phyloP scores from a whole-genome alignment of 768 basidiomycete genomes.

The Lentinula guzmanii region DNA sequence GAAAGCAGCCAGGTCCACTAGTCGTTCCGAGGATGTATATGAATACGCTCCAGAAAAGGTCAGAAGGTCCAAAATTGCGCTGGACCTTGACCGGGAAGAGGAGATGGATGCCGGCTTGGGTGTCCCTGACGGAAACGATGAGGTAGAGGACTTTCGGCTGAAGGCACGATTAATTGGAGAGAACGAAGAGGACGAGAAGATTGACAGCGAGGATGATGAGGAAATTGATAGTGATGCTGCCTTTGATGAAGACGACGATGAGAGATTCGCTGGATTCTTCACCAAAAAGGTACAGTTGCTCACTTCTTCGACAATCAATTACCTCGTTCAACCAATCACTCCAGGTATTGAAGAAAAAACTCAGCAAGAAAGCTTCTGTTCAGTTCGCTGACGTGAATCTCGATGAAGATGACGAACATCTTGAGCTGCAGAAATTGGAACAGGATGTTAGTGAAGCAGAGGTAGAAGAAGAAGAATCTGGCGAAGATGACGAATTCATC shows the following conservation, averaged over 20 bases:
- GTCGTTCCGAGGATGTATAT: constrained; percentile 49
- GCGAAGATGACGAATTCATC: constrained; percentile 30
- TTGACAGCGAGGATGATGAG: constrained; percentile 73
- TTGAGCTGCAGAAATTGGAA: constrained; percentile 20
- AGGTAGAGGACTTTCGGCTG: constrained; percentile 26
- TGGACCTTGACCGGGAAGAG: constrained; percentile 57
- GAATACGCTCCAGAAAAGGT: constrained; percentile 50
- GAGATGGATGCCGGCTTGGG: constrained; percentile 30
- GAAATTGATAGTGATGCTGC: constrained; percentile 83
- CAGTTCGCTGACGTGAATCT: constrained; percentile 56
- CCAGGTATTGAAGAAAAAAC: constrained; percentile 18
- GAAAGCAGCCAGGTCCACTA: constrained; percentile 32
- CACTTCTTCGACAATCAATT: constrained; percentile 7
- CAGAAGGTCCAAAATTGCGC: constrained; percentile 44
- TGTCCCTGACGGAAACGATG: constrained; percentile 33
- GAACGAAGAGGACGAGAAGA: constrained; percentile 41
- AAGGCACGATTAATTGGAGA: constrained; percentile 43
- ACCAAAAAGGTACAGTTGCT: constrained; percentile 31
- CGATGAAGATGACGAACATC: constrained; percentile 50
- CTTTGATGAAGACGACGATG: constrained; percentile 77
- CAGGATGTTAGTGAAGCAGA: constrained; percentile 35
- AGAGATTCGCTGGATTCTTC: constrained; percentile 68
- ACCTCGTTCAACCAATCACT: constrained; percentile 11
- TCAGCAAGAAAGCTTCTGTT: constrained; percentile 24
- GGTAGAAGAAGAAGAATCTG: constrained; percentile 31